These are phyloP conservation scores for Nitzschia sp. DNA, from an alignment of 108 stramenopile species.

Conservation along the genomic window DNA sequence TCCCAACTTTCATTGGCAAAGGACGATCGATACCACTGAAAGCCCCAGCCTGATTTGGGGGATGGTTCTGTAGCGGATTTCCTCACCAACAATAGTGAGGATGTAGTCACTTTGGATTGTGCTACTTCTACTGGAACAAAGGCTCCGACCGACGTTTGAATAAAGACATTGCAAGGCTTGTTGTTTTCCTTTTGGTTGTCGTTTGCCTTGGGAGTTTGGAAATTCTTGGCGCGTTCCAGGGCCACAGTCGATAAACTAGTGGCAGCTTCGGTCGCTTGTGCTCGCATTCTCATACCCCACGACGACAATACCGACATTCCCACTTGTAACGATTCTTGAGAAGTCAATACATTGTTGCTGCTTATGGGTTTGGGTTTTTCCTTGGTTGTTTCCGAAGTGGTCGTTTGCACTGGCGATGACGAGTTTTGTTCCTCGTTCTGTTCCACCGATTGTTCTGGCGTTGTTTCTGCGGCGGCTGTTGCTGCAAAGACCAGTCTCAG, in stretches of 20 bases:
- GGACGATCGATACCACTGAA: conserved; percentile 67
- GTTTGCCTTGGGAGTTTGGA: conserved; percentile 2
- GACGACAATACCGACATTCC: conserved; percentile 30
- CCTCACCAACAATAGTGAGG: conserved; percentile 39
- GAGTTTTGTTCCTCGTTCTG: background rate
- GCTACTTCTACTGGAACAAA: conserved; percentile 19
- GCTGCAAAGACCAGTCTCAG: conserved; percentile 23
- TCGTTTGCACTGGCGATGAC: background rate
- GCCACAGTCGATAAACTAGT: conserved; percentile 13
- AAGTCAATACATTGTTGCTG: background rate
- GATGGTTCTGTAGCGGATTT: conserved; percentile 36
- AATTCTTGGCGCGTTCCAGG: conserved; percentile 13
- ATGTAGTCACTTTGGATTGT: conserved; percentile 30
- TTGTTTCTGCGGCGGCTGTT: conserved; percentile 3
- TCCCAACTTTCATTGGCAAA: background rate
- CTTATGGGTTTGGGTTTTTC: background rate
- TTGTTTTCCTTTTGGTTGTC: conserved; percentile 19
- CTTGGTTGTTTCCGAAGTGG: background rate
- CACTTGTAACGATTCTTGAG: conserved; percentile 16
- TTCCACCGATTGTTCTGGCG: background rate
- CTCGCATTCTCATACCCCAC: conserved; percentile 41
- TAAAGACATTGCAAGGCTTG: conserved; percentile 28
- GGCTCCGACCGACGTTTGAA: conserved; percentile 35
- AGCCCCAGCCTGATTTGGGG: conserved; percentile 22
- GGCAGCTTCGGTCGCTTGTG: conserved; percentile 20